A percentile compares a stretch with the other conserved stretches of the same genome.
These are phyloP conservation scores for Linum usitatissimum DNA, from an alignment of 345 rosid species.

Conservation along the genomic window DNA sequence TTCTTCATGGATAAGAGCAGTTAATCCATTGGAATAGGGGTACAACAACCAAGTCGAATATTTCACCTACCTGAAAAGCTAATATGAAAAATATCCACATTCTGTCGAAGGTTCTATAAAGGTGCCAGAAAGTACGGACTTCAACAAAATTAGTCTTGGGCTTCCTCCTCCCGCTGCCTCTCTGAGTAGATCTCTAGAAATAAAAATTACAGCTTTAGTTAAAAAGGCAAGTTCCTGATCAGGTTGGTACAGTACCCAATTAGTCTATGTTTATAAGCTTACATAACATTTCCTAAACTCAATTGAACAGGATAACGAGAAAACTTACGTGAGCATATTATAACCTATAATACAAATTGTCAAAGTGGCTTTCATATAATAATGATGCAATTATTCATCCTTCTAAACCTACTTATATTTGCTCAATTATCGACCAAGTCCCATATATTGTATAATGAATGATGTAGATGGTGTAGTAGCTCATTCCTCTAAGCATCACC, in stretches of 20 bases:
- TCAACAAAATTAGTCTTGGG: slow-evolving; percentile 98
- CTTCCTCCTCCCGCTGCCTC: slow-evolving; percentile 37
- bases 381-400: no score
- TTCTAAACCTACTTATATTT: no score
- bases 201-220: background rate
- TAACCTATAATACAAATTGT: no score
- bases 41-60: slow-evolving; percentile 10
- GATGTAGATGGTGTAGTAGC: no score
- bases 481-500: no score
- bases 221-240: background rate
- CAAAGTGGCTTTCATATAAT: no score
- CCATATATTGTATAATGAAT: no score
- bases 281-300: no score
- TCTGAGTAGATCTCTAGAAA: slow-evolving; percentile 47
- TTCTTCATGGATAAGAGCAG: background rate
- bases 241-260: background rate
- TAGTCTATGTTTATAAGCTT: no score
- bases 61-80: slow-evolving; percentile 65
- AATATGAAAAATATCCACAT: slow-evolving; percentile 91
- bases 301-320: no score
- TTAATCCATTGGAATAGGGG: slow-evolving; percentile 9
- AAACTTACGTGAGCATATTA: no score
- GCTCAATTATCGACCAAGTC: no score
- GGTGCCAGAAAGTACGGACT: slow-evolving; percentile 92
- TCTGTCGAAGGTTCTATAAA: slow-evolving; percentile 87